phyloP scores from a whole-genome alignment of 2,329 filamentous ascomycete genomes.

The Claviceps spartinae region DNA sequence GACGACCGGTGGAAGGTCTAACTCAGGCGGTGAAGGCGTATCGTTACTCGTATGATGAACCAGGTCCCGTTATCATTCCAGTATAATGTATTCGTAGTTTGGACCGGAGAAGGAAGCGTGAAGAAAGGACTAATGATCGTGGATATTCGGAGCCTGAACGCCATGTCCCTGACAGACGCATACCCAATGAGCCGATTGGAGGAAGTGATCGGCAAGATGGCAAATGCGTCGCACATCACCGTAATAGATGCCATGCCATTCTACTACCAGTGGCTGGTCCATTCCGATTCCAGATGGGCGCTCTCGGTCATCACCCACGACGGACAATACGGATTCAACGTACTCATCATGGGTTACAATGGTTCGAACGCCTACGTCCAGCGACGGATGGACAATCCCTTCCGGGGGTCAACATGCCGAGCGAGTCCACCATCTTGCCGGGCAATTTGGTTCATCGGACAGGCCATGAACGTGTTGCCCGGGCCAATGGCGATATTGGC shows the following conservation, averaged over 20 bases:
- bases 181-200: not conserved
- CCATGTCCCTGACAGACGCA: not conserved
- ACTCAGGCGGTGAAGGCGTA: not conserved
- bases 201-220: not conserved
- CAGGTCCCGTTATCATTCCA: not conserved
- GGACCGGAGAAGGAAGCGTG: not conserved
- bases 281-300: not conserved
- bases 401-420: too few relatives aligned
- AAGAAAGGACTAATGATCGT: not conserved
- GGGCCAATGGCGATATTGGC: too few relatives aligned
- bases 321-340: not conserved
- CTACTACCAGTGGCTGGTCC: not conserved
- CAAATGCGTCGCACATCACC: not conserved
- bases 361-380: not conserved
- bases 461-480: too few relatives aligned
- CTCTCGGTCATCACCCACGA: not conserved
- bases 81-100: not conserved
- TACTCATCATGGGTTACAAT: not conserved
- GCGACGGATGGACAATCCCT: too few relatives aligned
- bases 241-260: not conserved
- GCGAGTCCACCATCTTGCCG: too few relatives aligned
- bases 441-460: too few relatives aligned
- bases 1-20: not conserved
- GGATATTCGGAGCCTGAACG: not conserved
- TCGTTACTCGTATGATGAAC: not conserved